Percentiles rank a stretch among this genome's conserved stretches.
phyloP scores from a whole-genome alignment of 768 basidiomycete genomes.

The Rossbeevera mucosa region DNA sequence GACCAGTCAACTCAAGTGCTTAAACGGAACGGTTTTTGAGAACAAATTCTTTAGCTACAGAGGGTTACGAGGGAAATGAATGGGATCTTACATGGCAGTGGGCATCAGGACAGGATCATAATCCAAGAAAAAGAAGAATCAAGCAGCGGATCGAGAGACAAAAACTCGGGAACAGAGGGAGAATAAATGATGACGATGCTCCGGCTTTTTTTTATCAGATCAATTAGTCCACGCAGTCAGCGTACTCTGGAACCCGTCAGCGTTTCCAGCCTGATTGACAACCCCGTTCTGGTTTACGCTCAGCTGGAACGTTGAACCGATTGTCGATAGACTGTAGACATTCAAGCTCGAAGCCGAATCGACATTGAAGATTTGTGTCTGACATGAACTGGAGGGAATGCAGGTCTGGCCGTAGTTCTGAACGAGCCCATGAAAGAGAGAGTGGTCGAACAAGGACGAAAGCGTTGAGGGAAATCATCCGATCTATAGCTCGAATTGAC shows the following conservation, averaged over 20 bases:
- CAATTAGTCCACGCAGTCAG: not conserved
- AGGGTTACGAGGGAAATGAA: too few relatives aligned
- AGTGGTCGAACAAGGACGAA: not conserved
- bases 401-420: conserved; percentile 40
- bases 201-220: not conserved
- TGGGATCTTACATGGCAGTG: too few relatives aligned
- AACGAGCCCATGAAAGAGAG: not conserved
- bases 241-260: not conserved
- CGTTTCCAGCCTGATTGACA: conserved; percentile 32
- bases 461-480: not conserved
- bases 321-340: conserved; percentile 44
- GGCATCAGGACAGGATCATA: too few relatives aligned
- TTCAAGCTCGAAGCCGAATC: conserved; percentile 35
- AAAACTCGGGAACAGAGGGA: too few relatives aligned
- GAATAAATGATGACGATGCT: not conserved
- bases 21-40: too few relatives aligned
- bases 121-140: too few relatives aligned
- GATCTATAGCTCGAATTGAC: not conserved
- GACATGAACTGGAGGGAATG: conserved; percentile 33
- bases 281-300: conserved; percentile 34
- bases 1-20: too few relatives aligned
- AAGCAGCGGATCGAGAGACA: too few relatives aligned
- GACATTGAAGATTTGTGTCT: conserved; percentile 40
- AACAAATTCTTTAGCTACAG: too few relatives aligned
- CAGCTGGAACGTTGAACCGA: conserved; percentile 39